Conservation (phyloP, 1,284 basidiomycete species). For the Testicularia cyperi region DNA sequence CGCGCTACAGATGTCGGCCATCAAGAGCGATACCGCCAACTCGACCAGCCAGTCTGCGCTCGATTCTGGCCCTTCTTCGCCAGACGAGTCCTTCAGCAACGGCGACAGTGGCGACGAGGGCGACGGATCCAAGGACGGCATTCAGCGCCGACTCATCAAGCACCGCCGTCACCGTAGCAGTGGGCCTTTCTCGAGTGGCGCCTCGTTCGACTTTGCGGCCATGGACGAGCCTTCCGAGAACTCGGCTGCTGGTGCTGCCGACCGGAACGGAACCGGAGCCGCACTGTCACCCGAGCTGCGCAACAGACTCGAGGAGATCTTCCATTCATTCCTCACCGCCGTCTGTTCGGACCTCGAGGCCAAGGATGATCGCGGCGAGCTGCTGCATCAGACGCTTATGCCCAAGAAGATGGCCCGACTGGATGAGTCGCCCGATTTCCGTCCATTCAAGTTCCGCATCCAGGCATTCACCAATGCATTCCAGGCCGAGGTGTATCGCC, state of each 20-base stretch:
- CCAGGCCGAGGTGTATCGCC: conserved; percentile 75
- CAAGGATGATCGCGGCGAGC: conserved; percentile 89
- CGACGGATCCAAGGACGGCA: conserved; percentile 3
- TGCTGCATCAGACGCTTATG: conserved; percentile 98
- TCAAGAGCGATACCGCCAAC: conserved; percentile 15
- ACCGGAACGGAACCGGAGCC: conserved; percentile 17
- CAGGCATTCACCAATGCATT: conserved; percentile 98
- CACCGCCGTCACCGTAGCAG: conserved; percentile 40
- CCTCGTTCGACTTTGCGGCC: conserved; percentile 26
- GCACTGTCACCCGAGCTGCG: conserved; percentile 68
- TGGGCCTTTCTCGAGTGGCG: conserved; percentile 40
- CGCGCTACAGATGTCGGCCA: conserved; percentile 38
- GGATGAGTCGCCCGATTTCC: conserved; percentile 85
- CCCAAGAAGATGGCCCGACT: conserved; percentile 64
- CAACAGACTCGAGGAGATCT: conserved; percentile 80
- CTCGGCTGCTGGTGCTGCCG: conserved; percentile 5
- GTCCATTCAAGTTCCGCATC: conserved; percentile 98
- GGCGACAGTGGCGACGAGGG: conserved; percentile 32
- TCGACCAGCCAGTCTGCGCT: conserved; percentile 26
- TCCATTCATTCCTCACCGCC: conserved; percentile 82
- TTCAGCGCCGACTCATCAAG: conserved; percentile 16
- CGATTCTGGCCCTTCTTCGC: conserved; percentile 34
- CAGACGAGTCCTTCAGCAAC: conserved; percentile 41
- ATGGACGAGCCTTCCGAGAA: conserved; percentile 21
- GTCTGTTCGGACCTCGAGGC: conserved; percentile 91